These are phyloP conservation scores for Candida dubliniensis DNA, from an alignment of 1,139 yeast species.

Conservation along the genomic window DNA sequence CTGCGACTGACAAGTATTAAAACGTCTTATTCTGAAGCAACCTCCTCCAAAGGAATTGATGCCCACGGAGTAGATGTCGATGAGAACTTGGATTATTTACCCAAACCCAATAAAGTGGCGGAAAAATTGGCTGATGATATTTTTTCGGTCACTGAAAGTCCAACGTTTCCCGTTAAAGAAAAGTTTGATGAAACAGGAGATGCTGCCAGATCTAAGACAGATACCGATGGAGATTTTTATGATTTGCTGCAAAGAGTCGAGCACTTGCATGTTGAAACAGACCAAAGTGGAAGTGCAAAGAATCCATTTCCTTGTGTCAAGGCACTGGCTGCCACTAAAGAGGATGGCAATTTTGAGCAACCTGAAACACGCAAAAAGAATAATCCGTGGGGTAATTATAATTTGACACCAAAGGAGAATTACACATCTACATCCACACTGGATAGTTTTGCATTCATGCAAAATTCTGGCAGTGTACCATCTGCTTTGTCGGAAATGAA, in stretches of 20 bases:
- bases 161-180: background rate
- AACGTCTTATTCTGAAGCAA: background rate
- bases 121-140: conserved; percentile 45
- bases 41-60: conserved; percentile 5
- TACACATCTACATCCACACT: too few relatives aligned
- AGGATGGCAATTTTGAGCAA: conserved; percentile 4
- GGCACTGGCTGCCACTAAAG: conserved; percentile 9
- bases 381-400: conserved; percentile 31
- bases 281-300: background rate
- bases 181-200: conserved; percentile 1
- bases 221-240: conserved; percentile 4
- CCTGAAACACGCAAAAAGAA: conserved; percentile 15
- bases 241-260: conserved; percentile 7
- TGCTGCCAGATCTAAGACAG: too few relatives aligned
- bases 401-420: conserved; percentile 6
- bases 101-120: conserved; percentile 25
- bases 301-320: conserved; percentile 16
- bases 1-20: conserved; percentile 7
- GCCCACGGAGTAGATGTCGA: background rate
- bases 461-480: too few relatives aligned
- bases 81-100: background rate
- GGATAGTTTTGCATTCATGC: too few relatives aligned
- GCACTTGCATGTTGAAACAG: conserved; percentile 3
- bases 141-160: conserved; percentile 20
- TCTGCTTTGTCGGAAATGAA: background rate